Base-by-base conservation (phyloP, 2,329 filamentous ascomycete species). In the Stromatinia cepivora region DNA sequence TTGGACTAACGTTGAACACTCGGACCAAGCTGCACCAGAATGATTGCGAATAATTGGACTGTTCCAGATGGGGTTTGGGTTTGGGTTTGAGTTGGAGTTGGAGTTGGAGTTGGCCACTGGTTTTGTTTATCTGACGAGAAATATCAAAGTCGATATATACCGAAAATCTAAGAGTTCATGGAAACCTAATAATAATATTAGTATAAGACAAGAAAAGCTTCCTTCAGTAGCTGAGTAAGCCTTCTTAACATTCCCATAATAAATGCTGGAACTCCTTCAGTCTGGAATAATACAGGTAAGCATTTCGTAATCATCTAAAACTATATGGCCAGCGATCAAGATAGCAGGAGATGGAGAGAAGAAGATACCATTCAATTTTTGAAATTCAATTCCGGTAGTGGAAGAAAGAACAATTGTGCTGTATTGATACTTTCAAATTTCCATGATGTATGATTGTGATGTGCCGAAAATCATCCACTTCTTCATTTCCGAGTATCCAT, bases 401-500 rank as follows among this genome's bases (percentile, higher is more conserved):
- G 58, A 62, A 46, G 25, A 42, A 34, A 48, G 10, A 11, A 11
- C n/a, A 20, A 39, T 39, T 15, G 34, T 62, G 22, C 28, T 34
- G 58, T 31, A 39, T 15, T 15, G 39, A 42, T 15, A 39, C 39
- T 39, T 39, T 39, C 36, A 39, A 39, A 2, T 48, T 28, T 22
- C 58, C 39, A 46, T 15, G 3, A 62, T 28, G 17, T 63, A 46
- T 63, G 42, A 63, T 63, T 63, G 59, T 25, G 59, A 63, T 63
- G 59, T 63, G 25, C 59, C 50, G 39, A 50, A 31, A 50, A 28
- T 17, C 59, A 63, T 63, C 59, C 59, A 63, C 59, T 17, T 34
- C 42, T 63, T 63, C 59, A 63, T 63, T 63, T 63, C 59, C 59
- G 59, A 31, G 45, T 36, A 50, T 48, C 59, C 59, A 63, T 63